Conservation (phyloP, 257 asterid species). For the Avicennia marina region DNA sequence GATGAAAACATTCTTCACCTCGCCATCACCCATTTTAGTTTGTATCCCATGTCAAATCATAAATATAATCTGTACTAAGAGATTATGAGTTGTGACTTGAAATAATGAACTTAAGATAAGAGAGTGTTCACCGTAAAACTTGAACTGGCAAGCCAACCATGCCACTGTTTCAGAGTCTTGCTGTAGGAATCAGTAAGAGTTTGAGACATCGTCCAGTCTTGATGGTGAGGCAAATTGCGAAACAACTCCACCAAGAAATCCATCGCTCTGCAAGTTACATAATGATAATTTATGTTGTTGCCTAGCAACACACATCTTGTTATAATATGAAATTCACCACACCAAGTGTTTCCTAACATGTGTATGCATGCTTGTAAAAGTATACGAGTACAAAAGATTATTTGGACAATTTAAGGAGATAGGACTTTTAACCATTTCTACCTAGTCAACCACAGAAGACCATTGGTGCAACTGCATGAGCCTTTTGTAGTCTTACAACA, state of each 20-base stretch:
- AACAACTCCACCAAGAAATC: constrained; percentile 88
- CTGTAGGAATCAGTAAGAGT: constrained; percentile 78
- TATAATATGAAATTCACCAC: no score
- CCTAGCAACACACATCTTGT: no score
- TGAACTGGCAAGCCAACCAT: constrained; percentile 98
- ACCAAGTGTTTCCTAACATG: no score
- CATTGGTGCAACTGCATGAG: constrained; percentile 95
- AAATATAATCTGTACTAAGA: no score
- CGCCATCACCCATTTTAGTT: no score
- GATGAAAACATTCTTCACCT: no score
- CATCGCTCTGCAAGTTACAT: constrained; percentile 70
- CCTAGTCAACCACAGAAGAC: constrained; percentile 99
- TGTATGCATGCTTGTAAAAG: not conserved
- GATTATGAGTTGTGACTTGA: no score
- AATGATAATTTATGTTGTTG: no score
- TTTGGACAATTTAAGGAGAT: not conserved
- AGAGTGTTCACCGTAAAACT: constrained; percentile 63
- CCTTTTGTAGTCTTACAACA: constrained; percentile 84
- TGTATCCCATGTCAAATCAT: no score
- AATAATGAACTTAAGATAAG: not conserved
- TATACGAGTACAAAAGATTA: no score
- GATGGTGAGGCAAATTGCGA: constrained; percentile 63
- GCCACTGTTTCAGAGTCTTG: constrained; percentile 86
- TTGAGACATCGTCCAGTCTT: constrained; percentile 92
- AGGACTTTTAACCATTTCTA: constrained; percentile 19